Conservation (phyloP, 2,329 filamentous ascomycete genomes). For the Pestalotiopsis sp. region DNA sequence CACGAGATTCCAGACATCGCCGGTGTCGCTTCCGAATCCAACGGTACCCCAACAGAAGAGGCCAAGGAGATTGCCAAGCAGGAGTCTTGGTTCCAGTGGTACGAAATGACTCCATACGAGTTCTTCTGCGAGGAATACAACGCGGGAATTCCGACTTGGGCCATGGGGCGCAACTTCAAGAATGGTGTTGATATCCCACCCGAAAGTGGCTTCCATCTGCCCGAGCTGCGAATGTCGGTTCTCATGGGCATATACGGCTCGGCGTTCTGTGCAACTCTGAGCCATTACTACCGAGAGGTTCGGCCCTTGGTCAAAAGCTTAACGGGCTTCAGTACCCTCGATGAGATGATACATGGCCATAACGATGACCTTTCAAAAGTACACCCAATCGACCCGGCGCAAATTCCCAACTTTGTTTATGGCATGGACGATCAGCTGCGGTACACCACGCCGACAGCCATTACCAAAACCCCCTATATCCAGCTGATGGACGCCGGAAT, state of each 20-base stretch:
- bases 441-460: constrained; percentile 74
- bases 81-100: constrained; percentile 97
- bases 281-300: constrained; percentile 94
- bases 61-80: constrained; percentile 57
- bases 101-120: constrained; percentile 92
- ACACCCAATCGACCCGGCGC: constrained; percentile 90
- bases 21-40: constrained; percentile 38
- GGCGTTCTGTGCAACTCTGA: constrained; percentile 93
- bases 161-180: constrained; percentile 81
- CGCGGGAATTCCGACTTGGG: constrained; percentile 94
- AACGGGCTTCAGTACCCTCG: constrained; percentile 74
- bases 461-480: constrained; percentile 72
- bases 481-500: constrained; percentile 97
- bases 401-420: constrained; percentile 85
- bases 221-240: constrained; percentile 81
- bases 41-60: constrained; percentile 42
- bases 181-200: constrained; percentile 68
- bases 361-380: constrained; percentile 87
- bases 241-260: constrained; percentile 95
- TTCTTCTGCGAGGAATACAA: constrained; percentile 92
- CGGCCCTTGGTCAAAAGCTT: constrained; percentile 78
- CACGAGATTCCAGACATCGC: constrained; percentile 84
- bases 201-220: constrained; percentile 70
- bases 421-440: constrained; percentile 79
- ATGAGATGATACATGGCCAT: constrained; percentile 79